Evolutionary conservation across 805 yeast species (phyloP).

Genomic region (Schwanniomyces sp.): DNA sequence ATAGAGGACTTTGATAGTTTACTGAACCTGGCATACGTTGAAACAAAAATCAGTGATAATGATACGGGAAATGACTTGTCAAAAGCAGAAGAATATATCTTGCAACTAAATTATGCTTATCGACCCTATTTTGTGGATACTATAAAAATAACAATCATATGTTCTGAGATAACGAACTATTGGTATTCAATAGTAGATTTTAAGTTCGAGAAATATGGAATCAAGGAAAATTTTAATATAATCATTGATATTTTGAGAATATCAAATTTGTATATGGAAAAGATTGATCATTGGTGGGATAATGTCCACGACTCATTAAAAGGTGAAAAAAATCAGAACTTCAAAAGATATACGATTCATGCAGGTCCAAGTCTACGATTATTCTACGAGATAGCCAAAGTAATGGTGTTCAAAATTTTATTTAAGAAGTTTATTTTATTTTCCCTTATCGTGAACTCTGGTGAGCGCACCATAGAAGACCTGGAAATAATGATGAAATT

Average conservation of each 20-base stretch:
- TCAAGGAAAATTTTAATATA: not conserved
- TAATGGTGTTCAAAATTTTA: constrained; percentile 1
- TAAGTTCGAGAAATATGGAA: constrained; percentile 1
- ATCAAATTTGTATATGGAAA: not conserved
- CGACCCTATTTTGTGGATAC: constrained; percentile 1
- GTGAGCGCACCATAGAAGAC: not conserved
- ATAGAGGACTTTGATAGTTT: not conserved
- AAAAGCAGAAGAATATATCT: not conserved
- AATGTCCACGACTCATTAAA: not conserved
- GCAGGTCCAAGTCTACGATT: constrained; percentile 1
- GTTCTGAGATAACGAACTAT: constrained; percentile 1
- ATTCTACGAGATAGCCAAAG: not conserved
- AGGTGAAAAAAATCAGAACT: not conserved
- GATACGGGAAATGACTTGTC: not conserved
- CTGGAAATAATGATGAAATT: not conserved
- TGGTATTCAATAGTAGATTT: constrained; percentile 4
- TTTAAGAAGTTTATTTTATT: constrained; percentile 2
- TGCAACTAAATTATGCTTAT: not conserved
- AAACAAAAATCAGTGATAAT: not conserved
- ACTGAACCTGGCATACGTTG: not conserved
- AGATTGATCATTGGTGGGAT: constrained; percentile 3
- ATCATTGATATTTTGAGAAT: not conserved
- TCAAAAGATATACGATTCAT: not conserved
- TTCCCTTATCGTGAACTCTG: constrained; percentile 1
- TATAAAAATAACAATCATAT: constrained; percentile 3